Evolutionary conservation across 2,329 filamentous ascomycete genomes (phyloP), one percentile per base, ranked within the genome.

Genomic region (Talaromyces sp.): DNA sequence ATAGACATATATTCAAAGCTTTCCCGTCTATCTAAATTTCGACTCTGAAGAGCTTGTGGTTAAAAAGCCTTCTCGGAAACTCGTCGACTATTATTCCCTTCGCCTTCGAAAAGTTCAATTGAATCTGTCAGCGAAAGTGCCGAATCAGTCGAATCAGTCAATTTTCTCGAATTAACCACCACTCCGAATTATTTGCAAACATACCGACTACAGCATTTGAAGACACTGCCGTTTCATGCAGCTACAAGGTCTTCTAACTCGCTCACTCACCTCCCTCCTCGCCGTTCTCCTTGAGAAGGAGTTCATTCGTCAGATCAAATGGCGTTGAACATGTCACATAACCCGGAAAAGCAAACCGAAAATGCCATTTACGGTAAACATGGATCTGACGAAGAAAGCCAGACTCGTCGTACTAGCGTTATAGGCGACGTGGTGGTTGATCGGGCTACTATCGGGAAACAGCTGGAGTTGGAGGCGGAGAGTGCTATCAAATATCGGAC

Each of bases 401-500:
- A 73, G 39, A 67, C 67, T 31, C 69, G 41, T 64, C 63, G 41
- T 65, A 66, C 37, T 27, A 67, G 67, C 59, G 67, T 69, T 50
- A 59, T 73, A 58, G 56, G 64, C 47, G 61, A 68, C 10, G 59
- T 71, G 52, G 76, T 77, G 31, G 79, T 77, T 37, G 79, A 79
- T 6, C 77, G 78, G 6, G 77, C 84, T 52, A 81, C 79, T 41
- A 77, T 87, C 50, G 84, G 83, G 58, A 85, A 86, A 78, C 93
- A 96, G 79, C 86, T 94, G 68, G 91, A 89, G 62, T 75, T 90
- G 67, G 93, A 97, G 77, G 85, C 87, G 33, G 88, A 87, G 61
- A 89, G 90, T 77, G 87, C 88, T 11, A 97, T 97, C 78, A 89
- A 96, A 80, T 97, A 97, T 76, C 86, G 93, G 67, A 96, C 93